phyloP scores from a whole-genome alignment of 352 stramenopile genomes.

The Aphanomyces cochlioides region DNA sequence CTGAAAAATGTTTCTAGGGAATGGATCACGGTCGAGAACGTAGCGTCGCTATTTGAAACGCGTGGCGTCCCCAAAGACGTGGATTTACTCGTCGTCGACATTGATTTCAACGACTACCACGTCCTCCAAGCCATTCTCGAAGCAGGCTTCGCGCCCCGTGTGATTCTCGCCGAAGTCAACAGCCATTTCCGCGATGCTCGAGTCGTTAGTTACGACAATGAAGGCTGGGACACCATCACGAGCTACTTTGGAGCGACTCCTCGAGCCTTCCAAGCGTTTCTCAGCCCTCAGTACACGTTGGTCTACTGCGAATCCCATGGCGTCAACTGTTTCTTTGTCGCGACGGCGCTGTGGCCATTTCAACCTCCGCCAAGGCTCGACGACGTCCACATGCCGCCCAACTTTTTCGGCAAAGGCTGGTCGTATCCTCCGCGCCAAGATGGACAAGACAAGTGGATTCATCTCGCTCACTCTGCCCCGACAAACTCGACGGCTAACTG shows the following conservation, averaged over 20 bases:
- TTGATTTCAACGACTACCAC: slow-evolving; percentile 79
- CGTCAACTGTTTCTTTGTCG: slow-evolving; percentile 72
- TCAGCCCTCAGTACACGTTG: slow-evolving; percentile 54
- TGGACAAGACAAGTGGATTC: too few species aligned
- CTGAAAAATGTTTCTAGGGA: slow-evolving; percentile 30
- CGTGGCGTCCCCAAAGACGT: slow-evolving; percentile 46
- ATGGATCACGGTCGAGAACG: slow-evolving; percentile 60
- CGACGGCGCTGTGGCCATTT: slow-evolving; percentile 38
- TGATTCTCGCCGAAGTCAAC: slow-evolving; percentile 65
- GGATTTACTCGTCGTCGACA: slow-evolving; percentile 64
- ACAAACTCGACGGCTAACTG: too few species aligned
- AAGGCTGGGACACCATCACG: slow-evolving; percentile 46
- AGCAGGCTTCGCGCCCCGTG: slow-evolving; percentile 42
- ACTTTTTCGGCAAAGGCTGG: slow-evolving; percentile 64
- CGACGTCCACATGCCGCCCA: slow-evolving; percentile 48
- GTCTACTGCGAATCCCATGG: slow-evolving; percentile 75
- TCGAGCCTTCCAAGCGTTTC: slow-evolving; percentile 37
- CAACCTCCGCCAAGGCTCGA: slow-evolving; percentile 21
- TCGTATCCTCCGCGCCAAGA: slow-evolving; percentile 35
- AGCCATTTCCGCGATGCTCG: slow-evolving; percentile 53
- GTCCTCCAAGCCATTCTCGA: slow-evolving; percentile 53
- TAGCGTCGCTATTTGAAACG: slow-evolving; percentile 51
- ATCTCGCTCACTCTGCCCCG: too few species aligned
- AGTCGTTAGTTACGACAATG: slow-evolving; percentile 44
- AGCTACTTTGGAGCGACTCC: slow-evolving; percentile 61